phyloP scores from a whole-genome alignment of 768 basidiomycete genomes.

The Sarcomyxa edulis region DNA sequence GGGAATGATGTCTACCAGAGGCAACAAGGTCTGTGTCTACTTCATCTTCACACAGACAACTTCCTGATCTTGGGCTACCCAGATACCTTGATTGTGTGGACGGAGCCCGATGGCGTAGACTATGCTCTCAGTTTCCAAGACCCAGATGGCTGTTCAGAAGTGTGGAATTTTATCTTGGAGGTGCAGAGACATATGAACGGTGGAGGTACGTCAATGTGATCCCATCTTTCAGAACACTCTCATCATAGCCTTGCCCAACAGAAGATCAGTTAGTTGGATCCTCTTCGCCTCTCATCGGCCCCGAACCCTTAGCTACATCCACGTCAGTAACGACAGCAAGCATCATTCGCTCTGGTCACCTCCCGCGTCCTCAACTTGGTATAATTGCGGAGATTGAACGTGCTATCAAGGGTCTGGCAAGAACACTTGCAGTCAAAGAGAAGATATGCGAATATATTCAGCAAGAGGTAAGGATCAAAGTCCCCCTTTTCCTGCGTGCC shows the following conservation, averaged over 20 bases:
- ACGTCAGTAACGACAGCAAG: conserved; percentile 52
- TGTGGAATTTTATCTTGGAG: conserved; percentile 95
- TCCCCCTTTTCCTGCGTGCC: conserved; percentile 4
- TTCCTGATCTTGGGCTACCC: conserved; percentile 9
- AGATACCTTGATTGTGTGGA: conserved; percentile 99
- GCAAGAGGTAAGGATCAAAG: conserved; percentile 72
- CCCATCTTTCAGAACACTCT: too few relatives aligned
- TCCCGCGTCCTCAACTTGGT: conserved; percentile 73
- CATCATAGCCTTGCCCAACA: conserved; percentile 13
- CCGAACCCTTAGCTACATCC: conserved; percentile 49
- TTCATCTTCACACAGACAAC: background rate
- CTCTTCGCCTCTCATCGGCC: conserved; percentile 57
- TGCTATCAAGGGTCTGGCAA: conserved; percentile 68
- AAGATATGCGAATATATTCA: conserved; percentile 88
- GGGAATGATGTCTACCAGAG: conserved; percentile 82
- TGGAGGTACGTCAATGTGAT: conserved; percentile 48
- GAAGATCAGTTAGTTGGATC: conserved; percentile 44
- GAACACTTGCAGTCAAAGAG: conserved; percentile 72
- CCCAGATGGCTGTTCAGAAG: conserved; percentile 89
- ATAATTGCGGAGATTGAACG: conserved; percentile 77
- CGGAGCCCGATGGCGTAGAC: conserved; percentile 90
- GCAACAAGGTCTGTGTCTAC: conserved; percentile 62
- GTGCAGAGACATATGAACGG: conserved; percentile 81
- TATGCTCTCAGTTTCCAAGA: conserved; percentile 98
- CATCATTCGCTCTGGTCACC: conserved; percentile 66